These are phyloP conservation scores for Suhomyces sp. DNA, from an alignment of 805 yeast species.

Conservation along the genomic window DNA sequence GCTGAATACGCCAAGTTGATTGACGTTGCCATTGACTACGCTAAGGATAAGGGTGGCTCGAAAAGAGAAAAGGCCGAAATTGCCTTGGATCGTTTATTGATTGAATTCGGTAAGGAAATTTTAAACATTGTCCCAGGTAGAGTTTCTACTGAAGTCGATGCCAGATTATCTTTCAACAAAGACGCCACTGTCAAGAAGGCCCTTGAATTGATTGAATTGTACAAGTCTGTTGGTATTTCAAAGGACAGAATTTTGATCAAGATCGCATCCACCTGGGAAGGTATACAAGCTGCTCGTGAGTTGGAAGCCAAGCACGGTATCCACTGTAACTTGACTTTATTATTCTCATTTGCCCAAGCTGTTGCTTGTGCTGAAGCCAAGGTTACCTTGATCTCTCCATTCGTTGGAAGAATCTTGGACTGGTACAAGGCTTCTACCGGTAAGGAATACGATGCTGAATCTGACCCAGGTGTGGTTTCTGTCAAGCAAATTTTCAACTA, in stretches of 20 bases:
- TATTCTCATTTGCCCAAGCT: slow-evolving; percentile 95
- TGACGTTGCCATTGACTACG: slow-evolving; percentile 87
- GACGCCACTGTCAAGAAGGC: slow-evolving; percentile 95
- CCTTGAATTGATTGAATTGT: slow-evolving; percentile 79
- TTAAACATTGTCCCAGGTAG: slow-evolving; percentile 96
- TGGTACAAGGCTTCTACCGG: slow-evolving; percentile 97
- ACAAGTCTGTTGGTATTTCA: slow-evolving; percentile 77
- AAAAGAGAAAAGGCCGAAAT: slow-evolving; percentile 68
- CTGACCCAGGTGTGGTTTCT: slow-evolving; percentile 95
- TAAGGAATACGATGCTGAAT: slow-evolving; percentile 70
- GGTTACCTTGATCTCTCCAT: slow-evolving; percentile 95
- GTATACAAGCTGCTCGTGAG: slow-evolving; percentile 97
- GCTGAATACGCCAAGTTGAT: slow-evolving; percentile 84
- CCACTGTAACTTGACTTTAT: slow-evolving; percentile 92
- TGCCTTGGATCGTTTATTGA: slow-evolving; percentile 89
- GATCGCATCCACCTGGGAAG: slow-evolving; percentile 98
- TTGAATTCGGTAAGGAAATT: slow-evolving; percentile 94
- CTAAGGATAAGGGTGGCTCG: slow-evolving; percentile 59
- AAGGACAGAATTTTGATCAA: slow-evolving; percentile 93
- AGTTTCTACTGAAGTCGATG: slow-evolving; percentile 98
- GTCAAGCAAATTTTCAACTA: slow-evolving; percentile 90
- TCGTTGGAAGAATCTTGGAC: slow-evolving; percentile 98
- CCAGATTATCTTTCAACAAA: slow-evolving; percentile 94
- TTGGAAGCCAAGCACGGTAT: slow-evolving; percentile 86
- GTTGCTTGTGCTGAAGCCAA: slow-evolving; percentile 98